Evolutionary conservation across 148 eudicot genomes (phyloP).

Genomic region (Vaccinium darrowii): DNA sequence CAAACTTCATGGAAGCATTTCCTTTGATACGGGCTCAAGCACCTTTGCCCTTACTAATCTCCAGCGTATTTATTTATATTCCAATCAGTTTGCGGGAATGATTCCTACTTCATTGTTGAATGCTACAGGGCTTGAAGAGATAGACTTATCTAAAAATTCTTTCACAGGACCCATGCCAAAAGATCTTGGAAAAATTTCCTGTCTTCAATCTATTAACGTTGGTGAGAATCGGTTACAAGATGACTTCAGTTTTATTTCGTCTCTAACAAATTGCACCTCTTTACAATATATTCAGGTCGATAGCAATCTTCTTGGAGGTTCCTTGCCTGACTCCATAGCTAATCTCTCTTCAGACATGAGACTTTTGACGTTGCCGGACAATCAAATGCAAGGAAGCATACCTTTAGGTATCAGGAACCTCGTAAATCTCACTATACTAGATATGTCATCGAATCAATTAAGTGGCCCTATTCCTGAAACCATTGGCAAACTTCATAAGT

Average conservation of each 20-base stretch:
- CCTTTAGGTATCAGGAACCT: background rate
- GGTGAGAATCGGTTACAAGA: background rate
- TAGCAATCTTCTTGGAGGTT: background rate
- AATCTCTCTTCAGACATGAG: background rate
- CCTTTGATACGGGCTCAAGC: background rate
- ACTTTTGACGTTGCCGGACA: background rate
- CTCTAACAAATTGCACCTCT: background rate
- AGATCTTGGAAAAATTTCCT: background rate
- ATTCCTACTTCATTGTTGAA: background rate
- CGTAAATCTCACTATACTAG: background rate
- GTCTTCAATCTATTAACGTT: background rate
- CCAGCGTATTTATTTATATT: background rate
- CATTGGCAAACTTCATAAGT: background rate
- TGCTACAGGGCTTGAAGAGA: background rate
- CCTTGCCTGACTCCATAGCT: background rate
- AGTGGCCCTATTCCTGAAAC: background rate
- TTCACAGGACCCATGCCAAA: slow-evolving; percentile 5
- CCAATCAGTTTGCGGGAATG: background rate
- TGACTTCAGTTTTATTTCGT: background rate
- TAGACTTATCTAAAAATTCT: fast-evolving
- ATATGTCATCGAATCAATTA: background rate
- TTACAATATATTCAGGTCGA: background rate
- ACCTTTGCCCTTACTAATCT: background rate
- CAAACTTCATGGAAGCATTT: slow-evolving; percentile 18
- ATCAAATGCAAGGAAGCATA: background rate